Base-by-base conservation (phyloP, 345 rosid species). In the Salix suchowensis region DNA sequence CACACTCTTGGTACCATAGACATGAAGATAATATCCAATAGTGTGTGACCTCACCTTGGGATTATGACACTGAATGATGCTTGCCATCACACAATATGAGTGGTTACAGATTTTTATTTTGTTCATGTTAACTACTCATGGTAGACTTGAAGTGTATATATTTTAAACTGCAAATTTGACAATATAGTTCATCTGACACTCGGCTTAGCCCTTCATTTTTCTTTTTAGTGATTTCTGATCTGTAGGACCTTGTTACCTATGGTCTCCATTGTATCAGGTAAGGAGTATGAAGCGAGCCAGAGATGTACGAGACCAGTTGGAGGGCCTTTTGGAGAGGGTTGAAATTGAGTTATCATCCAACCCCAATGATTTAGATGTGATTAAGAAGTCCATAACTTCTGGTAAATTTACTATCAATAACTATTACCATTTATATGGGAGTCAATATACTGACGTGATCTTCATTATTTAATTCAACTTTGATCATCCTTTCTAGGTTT, bases 241-340 rank as follows among this genome's bases (percentile, higher is more conserved):
- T 76, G 2, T 67, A 66, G 61, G 50, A 15, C 9, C 70, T 42
- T 75, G 48, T 78, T 36, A 30, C 78, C 61, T 77, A 60, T 82
- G 64, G 32, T 83, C 19, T 77, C 30, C 55, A 48, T 81, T 19
- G 52, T 78, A 79, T 65, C 79, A 96, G 99, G 99, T 96, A 39
- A 86, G 97, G 88, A 96, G 99, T 81, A 96, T 96, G 97, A 96
- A 96, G 79, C 91, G 98, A 76, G 99, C 99, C 34, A 88, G 98
- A 84, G 98, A 96, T 76, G 84, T 96, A 34, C 85, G 99, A 64
- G 98, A 96, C 79, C 99, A 96, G 79, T 76, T 93, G 88, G 97
- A 91, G 78, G 98, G 97, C 68, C 99, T 96, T 72, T 79, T 96
- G 67, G 99, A 96, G 88, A 89, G 99, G 84, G 97, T 96, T 76